phyloP scores from a whole-genome alignment of 1,284 basidiomycete species.

The Cutaneotrichosporon cavernicola region DNA sequence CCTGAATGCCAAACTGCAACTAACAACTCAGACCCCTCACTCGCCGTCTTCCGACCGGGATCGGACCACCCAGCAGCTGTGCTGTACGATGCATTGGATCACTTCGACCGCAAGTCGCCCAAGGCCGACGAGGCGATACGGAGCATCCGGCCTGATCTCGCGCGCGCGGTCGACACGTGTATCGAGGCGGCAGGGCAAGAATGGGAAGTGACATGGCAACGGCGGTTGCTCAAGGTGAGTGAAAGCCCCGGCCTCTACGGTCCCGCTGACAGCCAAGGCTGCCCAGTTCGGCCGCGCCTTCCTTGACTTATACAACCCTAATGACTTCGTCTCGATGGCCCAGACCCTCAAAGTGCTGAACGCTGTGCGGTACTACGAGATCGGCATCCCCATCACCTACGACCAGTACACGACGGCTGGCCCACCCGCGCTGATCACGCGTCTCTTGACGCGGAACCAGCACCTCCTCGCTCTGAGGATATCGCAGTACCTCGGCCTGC shows the following conservation, averaged over 20 bases:
- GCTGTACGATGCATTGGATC: conserved; percentile 87
- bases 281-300: conserved; percentile 94
- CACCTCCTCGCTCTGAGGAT: conserved; percentile 92
- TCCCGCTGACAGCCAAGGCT: conserved; percentile 59
- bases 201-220: conserved; percentile 88
- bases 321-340: conserved; percentile 85
- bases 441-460: conserved; percentile 80
- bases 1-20: background rate
- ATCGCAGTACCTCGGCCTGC: conserved; percentile 75
- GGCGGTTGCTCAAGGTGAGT: conserved; percentile 74
- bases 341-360: conserved; percentile 93
- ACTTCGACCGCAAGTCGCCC: conserved; percentile 76
- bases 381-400: conserved; percentile 91
- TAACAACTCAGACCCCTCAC: conserved; percentile 61
- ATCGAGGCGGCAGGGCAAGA: conserved; percentile 91
- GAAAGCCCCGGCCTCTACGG: background rate
- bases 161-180: conserved; percentile 84
- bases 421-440: conserved; percentile 72
- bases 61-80: conserved; percentile 89
- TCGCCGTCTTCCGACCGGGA: conserved; percentile 85
- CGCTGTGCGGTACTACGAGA: conserved; percentile 82
- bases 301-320: conserved; percentile 86
- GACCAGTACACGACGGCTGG: conserved; percentile 80
- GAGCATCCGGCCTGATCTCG: conserved; percentile 79
- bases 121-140: conserved; percentile 92